These are phyloP conservation scores for Leccinum uliginosum DNA, from an alignment of 768 basidiomycete species.

Conservation along the genomic window DNA sequence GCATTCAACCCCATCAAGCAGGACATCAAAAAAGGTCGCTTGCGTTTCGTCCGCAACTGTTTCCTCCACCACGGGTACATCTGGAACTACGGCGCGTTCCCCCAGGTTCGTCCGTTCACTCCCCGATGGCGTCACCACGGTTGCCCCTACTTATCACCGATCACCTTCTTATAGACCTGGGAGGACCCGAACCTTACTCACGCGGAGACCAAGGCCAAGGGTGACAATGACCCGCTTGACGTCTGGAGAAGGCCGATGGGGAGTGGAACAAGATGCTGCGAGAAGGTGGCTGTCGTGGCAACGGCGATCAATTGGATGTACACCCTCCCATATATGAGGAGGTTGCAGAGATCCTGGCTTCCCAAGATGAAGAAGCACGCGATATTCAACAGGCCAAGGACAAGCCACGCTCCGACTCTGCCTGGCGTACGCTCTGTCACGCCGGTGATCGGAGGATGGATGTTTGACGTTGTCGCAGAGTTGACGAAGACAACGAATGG, in stretches of 20 bases:
- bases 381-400: constrained; percentile 22
- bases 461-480: constrained; percentile 75
- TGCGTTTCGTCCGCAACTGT: constrained; percentile 98
- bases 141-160: too few relatives aligned
- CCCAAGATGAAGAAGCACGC: constrained; percentile 38
- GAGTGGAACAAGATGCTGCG: constrained; percentile 71
- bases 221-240: constrained; percentile 99
- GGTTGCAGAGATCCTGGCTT: constrained; percentile 45
- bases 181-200: constrained; percentile 86
- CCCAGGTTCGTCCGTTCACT: constrained; percentile 59
- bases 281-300: constrained; percentile 54
- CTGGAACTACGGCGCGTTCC: constrained; percentile 99
- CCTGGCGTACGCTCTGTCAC: constrained; percentile 50
- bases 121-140: neutral
- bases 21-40: constrained; percentile 93
- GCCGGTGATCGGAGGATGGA: constrained; percentile 62
- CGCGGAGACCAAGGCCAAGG: constrained; percentile 97
- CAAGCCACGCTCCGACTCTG: constrained; percentile 36
- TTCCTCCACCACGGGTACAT: constrained; percentile 99
- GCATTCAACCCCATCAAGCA: constrained; percentile 99
- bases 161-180: too few relatives aligned
- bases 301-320: constrained; percentile 31
- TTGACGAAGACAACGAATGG: constrained; percentile 38
- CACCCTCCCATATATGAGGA: constrained; percentile 33
- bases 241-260: constrained; percentile 68